Evolutionary conservation across 2,329 filamentous ascomycete genomes (phyloP).

Genomic region (Thelonectria rubi): DNA sequence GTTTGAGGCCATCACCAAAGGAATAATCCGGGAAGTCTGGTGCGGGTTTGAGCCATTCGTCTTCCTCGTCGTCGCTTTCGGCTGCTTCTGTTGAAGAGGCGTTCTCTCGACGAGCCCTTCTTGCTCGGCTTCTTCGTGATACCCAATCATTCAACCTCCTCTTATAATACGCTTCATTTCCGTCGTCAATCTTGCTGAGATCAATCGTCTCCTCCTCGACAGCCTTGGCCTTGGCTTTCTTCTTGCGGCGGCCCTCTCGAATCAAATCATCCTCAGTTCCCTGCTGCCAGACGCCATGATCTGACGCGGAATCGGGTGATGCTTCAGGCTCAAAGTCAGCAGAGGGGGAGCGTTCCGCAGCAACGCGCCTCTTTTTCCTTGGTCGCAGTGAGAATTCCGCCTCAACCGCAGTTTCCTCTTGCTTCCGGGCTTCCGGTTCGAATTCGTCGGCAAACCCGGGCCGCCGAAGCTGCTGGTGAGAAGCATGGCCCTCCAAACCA

Average conservation of each 20-base stretch:
- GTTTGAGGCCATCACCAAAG: conserved; percentile 77
- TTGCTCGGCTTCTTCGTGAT: conserved; percentile 55
- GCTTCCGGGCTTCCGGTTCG: conserved; percentile 29
- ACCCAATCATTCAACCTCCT: conserved; percentile 80
- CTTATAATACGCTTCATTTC: conserved; percentile 84
- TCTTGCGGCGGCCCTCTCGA: conserved; percentile 53
- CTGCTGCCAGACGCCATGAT: conserved; percentile 51
- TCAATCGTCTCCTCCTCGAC: conserved; percentile 55
- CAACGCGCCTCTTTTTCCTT: conserved; percentile 62
- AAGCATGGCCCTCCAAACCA: conserved; percentile 61
- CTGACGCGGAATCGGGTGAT: conserved; percentile 45
- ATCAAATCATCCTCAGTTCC: conserved; percentile 51
- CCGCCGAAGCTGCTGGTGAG: conserved; percentile 76
- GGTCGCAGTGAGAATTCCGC: conserved; percentile 67
- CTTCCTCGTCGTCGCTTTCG: conserved; percentile 56
- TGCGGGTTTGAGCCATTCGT: conserved; percentile 86
- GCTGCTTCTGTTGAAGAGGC: conserved; percentile 47
- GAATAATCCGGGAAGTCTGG: conserved; percentile 81
- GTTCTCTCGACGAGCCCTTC: conserved; percentile 52
- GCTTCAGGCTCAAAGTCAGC: conserved; percentile 57
- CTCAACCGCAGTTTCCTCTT: conserved; percentile 47
- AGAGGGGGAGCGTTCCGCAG: conserved; percentile 50
- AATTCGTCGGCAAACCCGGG: conserved; percentile 70
- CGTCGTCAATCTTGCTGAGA: conserved; percentile 79
- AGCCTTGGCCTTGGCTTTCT: conserved; percentile 50